Evolutionary conservation across 2,329 filamentous ascomycete species (phyloP).

Genomic region (Talaromyces islandicus): DNA sequence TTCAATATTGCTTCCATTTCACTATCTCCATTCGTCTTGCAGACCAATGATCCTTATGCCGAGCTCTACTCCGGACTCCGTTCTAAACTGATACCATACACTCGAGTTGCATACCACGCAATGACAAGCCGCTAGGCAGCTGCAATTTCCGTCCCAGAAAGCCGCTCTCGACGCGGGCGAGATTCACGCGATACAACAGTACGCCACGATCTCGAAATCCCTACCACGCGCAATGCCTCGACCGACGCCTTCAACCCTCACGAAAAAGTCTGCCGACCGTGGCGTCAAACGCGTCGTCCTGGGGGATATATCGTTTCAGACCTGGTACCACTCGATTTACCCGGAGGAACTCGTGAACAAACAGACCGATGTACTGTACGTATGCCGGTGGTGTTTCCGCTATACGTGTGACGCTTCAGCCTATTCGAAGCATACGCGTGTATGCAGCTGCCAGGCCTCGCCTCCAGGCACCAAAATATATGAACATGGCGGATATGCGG

Average conservation of each 20-base stretch:
- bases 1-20: background rate
- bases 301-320: slow-evolving; percentile 74
- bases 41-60: background rate
- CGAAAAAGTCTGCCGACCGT: slow-evolving; percentile 47
- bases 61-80: background rate
- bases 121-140: background rate
- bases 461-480: slow-evolving; percentile 72
- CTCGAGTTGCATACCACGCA: background rate
- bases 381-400: slow-evolving; percentile 91
- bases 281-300: slow-evolving; percentile 85
- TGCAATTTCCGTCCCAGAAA: background rate
- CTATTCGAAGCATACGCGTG: slow-evolving; percentile 33
- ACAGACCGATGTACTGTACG: slow-evolving; percentile 61
- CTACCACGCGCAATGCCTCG: slow-evolving; percentile 21
- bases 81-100: too few species aligned
- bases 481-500: slow-evolving; percentile 69
- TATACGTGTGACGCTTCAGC: slow-evolving; percentile 55
- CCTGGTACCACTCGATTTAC: slow-evolving; percentile 93
- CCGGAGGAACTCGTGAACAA: slow-evolving; percentile 57
- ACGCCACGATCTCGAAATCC: background rate
- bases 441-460: slow-evolving; percentile 50
- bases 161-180: background rate
- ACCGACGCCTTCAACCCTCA: slow-evolving; percentile 13
- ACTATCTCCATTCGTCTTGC: background rate
- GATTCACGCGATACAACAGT: background rate